Percentiles rank a stretch among this genome's conserved stretches.
phyloP scores from a whole-genome alignment of 768 basidiomycete species.

The Hygrophorus pudorinus region DNA sequence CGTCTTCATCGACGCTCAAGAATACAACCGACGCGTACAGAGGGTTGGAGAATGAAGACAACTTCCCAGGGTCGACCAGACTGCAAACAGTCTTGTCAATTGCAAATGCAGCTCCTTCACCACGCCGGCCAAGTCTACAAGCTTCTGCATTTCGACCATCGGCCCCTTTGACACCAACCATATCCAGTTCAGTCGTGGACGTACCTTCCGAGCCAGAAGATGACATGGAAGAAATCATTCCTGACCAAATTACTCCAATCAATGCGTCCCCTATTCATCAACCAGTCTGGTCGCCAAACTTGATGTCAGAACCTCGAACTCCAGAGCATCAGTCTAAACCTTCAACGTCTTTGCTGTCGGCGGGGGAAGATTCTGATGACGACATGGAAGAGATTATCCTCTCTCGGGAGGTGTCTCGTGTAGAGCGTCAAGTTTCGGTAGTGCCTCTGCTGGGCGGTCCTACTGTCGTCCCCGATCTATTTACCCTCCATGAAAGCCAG shows the following conservation, averaged over 20 bases:
- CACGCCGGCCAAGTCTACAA: slow-evolving; percentile 1
- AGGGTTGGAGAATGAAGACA: neutral
- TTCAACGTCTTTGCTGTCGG: neutral
- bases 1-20: neutral
- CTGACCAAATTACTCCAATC: neutral
- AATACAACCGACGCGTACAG: neutral
- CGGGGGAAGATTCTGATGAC: slow-evolving; percentile 17
- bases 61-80: slow-evolving; percentile 38
- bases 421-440: too few species aligned
- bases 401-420: neutral
- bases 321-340: neutral
- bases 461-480: too few species aligned
- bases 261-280: too few species aligned
- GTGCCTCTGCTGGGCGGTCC: too few species aligned
- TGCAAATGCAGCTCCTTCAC: slow-evolving; percentile 42
- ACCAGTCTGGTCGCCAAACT: neutral
- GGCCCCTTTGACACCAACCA: neutral
- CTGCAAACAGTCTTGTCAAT: slow-evolving; percentile 63
- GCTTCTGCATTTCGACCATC: neutral
- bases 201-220: slow-evolving; percentile 19
- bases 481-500: neutral
- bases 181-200: neutral
- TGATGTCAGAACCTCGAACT: neutral
- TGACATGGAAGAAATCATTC: slow-evolving; percentile 27
- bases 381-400: slow-evolving; percentile 25